phyloP scores from a whole-genome alignment of 2,329 filamentous ascomycete genomes.

The Diaporthe destruens region DNA sequence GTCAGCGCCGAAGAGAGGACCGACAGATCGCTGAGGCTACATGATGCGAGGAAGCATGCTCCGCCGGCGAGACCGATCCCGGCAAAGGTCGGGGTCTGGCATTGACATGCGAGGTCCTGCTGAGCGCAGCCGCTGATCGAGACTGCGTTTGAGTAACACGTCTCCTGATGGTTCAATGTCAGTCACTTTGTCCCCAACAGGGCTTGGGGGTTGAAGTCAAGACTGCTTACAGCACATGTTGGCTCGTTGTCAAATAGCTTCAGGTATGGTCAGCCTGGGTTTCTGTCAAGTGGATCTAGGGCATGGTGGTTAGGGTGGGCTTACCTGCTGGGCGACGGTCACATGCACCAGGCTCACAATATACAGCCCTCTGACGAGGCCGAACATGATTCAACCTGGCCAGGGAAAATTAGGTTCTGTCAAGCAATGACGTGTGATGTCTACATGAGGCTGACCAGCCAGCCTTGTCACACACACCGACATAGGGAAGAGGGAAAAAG shows the following conservation, averaged over 20 bases:
- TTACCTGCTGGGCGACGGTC: slow-evolving; percentile 29
- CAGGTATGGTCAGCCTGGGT: slow-evolving; percentile 11
- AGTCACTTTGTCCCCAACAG: background rate
- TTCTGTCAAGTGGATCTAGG: background rate
- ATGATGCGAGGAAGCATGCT: slow-evolving; percentile 25
- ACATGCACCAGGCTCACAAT: slow-evolving; percentile 17
- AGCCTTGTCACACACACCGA: slow-evolving; percentile 23
- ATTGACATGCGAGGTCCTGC: slow-evolving; percentile 21
- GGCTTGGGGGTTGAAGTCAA: background rate
- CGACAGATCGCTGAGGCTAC: slow-evolving; percentile 18
- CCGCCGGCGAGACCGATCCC: slow-evolving; percentile 29
- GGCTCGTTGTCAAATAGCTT: slow-evolving; percentile 34
- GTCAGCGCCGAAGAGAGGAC: slow-evolving; percentile 14
- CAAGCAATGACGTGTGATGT: slow-evolving; percentile 19
- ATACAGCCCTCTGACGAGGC: slow-evolving; percentile 7
- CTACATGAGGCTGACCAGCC: slow-evolving; percentile 31
- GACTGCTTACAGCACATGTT: slow-evolving; percentile 15
- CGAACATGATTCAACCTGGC: slow-evolving; percentile 17
- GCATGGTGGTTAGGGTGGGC: background rate
- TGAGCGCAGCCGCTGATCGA: background rate
- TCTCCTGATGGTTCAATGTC: background rate
- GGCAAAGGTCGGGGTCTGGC: background rate
- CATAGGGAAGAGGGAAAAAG: background rate
- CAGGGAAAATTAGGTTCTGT: slow-evolving; percentile 19
- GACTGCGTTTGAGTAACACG: slow-evolving; percentile 23